A percentile compares a stretch with the other conserved stretches of the same genome.
phyloP scores from a whole-genome alignment of 78 protist species.

The Speleostelium caveatum region DNA sequence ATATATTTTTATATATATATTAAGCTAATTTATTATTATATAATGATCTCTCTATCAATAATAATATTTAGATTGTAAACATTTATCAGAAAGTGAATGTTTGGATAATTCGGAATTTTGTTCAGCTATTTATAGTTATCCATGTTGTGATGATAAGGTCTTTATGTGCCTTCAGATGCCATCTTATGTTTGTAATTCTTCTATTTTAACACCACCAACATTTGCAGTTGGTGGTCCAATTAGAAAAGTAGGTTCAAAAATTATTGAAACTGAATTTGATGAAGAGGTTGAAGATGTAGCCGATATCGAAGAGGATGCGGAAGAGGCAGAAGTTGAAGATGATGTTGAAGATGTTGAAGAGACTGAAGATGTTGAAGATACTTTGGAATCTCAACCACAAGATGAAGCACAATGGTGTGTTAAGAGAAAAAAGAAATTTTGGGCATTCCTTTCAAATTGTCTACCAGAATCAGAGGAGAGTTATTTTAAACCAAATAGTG shows the following conservation, averaged over 20 bases:
- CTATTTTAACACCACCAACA: background rate
- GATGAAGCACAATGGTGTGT: background rate
- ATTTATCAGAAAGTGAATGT: background rate
- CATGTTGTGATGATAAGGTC: background rate
- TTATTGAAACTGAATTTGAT: background rate
- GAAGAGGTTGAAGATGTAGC: background rate
- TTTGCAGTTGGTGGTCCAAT: background rate
- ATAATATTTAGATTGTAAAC: background rate
- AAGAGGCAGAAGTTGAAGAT: background rate
- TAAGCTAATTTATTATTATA: background rate
- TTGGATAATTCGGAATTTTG: background rate
- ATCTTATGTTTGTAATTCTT: background rate
- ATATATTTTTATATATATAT: too few species aligned
- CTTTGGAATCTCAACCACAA: background rate
- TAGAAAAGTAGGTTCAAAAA: background rate
- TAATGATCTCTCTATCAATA: too few species aligned
- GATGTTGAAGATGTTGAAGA: background rate
- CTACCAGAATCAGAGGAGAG: too few species aligned
- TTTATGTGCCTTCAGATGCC: background rate
- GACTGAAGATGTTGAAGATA: background rate
- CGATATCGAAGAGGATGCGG: background rate
- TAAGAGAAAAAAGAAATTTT: too few species aligned
- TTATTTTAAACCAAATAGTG: too few species aligned
- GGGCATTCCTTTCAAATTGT: background rate
- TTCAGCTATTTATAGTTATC: background rate